A percentile compares a stretch with the other conserved stretches of the same genome.
These are phyloP conservation scores for Apodospora peruviana DNA, from an alignment of 495 filamentous ascomycete species.

Conservation along the genomic window DNA sequence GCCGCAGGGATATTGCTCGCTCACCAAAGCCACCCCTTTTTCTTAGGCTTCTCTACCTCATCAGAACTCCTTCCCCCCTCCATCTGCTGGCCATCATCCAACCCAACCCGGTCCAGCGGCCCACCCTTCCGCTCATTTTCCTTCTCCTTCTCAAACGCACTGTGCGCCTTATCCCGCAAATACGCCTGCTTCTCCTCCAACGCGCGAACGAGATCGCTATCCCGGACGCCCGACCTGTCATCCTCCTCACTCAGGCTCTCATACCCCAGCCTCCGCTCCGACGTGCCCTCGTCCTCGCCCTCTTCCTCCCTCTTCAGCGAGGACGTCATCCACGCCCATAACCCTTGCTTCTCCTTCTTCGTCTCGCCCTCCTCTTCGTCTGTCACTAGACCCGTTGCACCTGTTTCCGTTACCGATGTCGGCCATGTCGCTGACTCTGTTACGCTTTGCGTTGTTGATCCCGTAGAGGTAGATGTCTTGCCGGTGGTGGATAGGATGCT, in stretches of 20 bases:
- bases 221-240: conserved; percentile 26
- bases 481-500: conserved; percentile 24
- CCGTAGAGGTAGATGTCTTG: conserved; percentile 1
- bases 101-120: conserved; percentile 40
- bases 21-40: conserved; percentile 31
- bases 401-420: background rate
- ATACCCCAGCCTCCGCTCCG: conserved; percentile 27
- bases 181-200: conserved; percentile 27
- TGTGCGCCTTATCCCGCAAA: conserved; percentile 29
- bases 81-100: conserved; percentile 10
- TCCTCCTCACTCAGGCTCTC: conserved; percentile 34
- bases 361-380: conserved; percentile 12
- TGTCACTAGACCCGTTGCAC: background rate
- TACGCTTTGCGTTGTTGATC: conserved; percentile 1
- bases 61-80: conserved; percentile 18
- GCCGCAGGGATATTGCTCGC: too few species aligned
- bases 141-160: conserved; percentile 46
- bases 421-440: conserved; percentile 13
- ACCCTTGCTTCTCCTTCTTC: conserved; percentile 6
- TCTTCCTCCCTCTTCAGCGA: conserved; percentile 58
- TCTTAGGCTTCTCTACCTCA: conserved; percentile 13
- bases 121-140: conserved; percentile 45
- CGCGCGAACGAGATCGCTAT: conserved; percentile 33
- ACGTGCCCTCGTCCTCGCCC: conserved; percentile 24
- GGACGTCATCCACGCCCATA: conserved; percentile 35